These are phyloP conservation scores for Neonectria coccinea DNA, from an alignment of 2,329 filamentous ascomycete species.

Conservation along the genomic window DNA sequence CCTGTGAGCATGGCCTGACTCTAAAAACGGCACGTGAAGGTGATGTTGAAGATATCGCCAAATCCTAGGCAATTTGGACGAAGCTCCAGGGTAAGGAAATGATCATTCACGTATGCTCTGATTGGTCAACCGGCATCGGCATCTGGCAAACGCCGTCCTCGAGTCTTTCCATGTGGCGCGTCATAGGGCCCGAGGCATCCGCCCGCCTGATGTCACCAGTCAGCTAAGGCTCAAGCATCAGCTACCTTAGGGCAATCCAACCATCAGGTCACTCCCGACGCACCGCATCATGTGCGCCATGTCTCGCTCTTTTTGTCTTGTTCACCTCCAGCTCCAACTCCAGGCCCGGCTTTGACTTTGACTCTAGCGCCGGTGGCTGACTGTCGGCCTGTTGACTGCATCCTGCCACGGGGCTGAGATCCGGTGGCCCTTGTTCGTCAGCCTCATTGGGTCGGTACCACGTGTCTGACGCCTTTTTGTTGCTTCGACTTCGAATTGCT, in stretches of 20 bases:
- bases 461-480: conserved; percentile 14
- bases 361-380: conserved; percentile 10
- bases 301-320: conserved; percentile 31
- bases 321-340: conserved; percentile 21
- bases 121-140: conserved; percentile 38
- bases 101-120: conserved; percentile 20
- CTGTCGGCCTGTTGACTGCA: neutral
- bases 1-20: neutral
- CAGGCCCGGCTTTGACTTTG: conserved; percentile 3
- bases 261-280: conserved; percentile 13
- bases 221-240: conserved; percentile 26
- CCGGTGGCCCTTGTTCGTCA: conserved; percentile 1
- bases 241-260: conserved; percentile 12
- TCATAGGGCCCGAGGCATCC: conserved; percentile 43
- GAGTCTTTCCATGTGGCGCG: conserved; percentile 25
- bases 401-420: conserved; percentile 12
- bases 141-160: conserved; percentile 21
- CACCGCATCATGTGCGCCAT: conserved; percentile 44
- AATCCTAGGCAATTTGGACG: neutral
- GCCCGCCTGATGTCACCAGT: conserved; percentile 41
- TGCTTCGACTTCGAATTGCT: neutral
- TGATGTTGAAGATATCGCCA: neutral
- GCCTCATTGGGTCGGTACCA: conserved; percentile 15
- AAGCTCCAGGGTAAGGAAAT: conserved; percentile 28
- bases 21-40: neutral